A percentile compares a stretch with the other conserved stretches of the same genome.
phyloP scores from a whole-genome alignment of 106 monocot species.

The Vanilla planifolia region DNA sequence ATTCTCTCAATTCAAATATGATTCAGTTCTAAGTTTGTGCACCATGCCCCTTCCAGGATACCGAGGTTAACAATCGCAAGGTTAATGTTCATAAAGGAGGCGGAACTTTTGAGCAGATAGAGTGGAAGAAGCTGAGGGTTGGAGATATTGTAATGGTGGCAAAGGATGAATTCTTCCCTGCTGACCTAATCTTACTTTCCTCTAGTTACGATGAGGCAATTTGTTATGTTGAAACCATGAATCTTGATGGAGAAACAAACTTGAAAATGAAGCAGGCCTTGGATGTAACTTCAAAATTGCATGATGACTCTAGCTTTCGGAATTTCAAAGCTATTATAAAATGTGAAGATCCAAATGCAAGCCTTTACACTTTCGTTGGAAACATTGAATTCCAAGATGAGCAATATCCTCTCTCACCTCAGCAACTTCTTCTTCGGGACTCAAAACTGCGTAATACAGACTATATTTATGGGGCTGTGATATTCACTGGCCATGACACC shows the following conservation, averaged over 20 bases:
- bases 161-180: constrained; percentile 86
- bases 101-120: constrained; percentile 43
- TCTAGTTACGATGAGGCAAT: constrained; percentile 88
- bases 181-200: constrained; percentile 77
- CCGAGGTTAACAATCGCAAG: constrained; percentile 71
- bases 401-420: constrained; percentile 69
- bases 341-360: constrained; percentile 88
- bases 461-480: constrained; percentile 64
- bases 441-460: constrained; percentile 91
- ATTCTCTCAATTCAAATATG: background rate
- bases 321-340: constrained; percentile 51
- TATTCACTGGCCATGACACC: constrained; percentile 87
- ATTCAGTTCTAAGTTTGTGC: background rate
- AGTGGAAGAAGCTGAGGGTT: constrained; percentile 75
- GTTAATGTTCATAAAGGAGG: constrained; percentile 51
- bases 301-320: constrained; percentile 47
- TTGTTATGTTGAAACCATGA: constrained; percentile 97
- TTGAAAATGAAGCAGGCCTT: constrained; percentile 79
- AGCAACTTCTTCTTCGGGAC: constrained; percentile 79
- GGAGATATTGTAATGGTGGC: constrained; percentile 88
- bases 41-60: constrained; percentile 46
- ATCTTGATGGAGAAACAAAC: constrained; percentile 93
- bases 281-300: constrained; percentile 59
- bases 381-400: constrained; percentile 51
- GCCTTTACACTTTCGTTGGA: constrained; percentile 81